Percentiles rank a stretch among this genome's conserved stretches.
These are phyloP conservation scores for Cadophora luteo-olivacea DNA, from an alignment of 2,329 filamentous ascomycete species.

Conservation along the genomic window DNA sequence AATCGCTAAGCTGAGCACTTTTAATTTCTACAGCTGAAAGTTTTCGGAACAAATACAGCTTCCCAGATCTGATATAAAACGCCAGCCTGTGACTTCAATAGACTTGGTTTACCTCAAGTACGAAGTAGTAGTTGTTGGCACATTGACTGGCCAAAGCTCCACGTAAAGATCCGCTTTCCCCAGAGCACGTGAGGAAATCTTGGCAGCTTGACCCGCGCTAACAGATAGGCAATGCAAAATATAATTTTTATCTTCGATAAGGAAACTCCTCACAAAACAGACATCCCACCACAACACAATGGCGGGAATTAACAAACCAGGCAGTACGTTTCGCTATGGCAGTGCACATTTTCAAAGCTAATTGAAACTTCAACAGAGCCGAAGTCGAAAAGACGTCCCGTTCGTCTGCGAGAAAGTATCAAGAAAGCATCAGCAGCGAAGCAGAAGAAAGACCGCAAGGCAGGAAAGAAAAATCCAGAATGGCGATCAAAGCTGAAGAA, in stretches of 20 bases:
- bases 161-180: background rate
- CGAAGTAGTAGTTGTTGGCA: background rate
- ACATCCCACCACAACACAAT: conserved; percentile 35
- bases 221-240: conserved; percentile 18
- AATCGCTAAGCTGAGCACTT: too few relatives aligned
- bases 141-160: background rate
- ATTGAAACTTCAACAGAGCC: conserved; percentile 67
- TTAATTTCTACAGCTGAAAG: too few relatives aligned
- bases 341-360: conserved; percentile 14
- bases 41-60: too few relatives aligned
- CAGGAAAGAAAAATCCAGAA: conserved; percentile 95
- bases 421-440: conserved; percentile 90
- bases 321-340: conserved; percentile 40
- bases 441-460: conserved; percentile 87
- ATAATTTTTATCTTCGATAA: conserved; percentile 22
- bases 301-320: conserved; percentile 44
- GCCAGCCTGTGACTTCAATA: background rate
- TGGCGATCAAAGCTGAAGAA: conserved; percentile 96
- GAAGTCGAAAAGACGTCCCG: conserved; percentile 89
- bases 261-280: background rate
- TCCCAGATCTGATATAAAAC: too few relatives aligned
- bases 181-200: conserved; percentile 14
- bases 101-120: too few relatives aligned
- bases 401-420: conserved; percentile 93
- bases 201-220: background rate